Conservation (phyloP, 2,329 filamentous ascomycete genomes). For the Juglanconis sp. region DNA sequence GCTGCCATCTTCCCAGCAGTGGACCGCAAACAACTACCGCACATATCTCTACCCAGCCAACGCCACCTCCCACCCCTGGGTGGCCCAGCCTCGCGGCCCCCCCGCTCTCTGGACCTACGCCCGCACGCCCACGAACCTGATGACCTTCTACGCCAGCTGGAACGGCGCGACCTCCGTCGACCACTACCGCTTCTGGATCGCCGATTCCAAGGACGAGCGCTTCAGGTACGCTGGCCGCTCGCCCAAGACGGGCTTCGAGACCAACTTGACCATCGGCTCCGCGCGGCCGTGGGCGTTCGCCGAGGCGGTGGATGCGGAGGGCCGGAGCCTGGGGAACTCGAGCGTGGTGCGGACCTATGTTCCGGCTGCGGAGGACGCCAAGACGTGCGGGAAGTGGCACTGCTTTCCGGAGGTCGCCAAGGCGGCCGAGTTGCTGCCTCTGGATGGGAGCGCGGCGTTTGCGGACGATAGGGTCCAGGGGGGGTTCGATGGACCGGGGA, state of each 20-base stretch:
- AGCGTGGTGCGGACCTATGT: slow-evolving; percentile 11
- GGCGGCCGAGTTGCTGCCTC: not conserved
- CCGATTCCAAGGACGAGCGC: not conserved
- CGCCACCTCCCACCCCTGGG: not conserved
- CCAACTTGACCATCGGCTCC: slow-evolving; percentile 6
- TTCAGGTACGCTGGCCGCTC: slow-evolving; percentile 4
- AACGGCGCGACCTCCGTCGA: slow-evolving; percentile 11
- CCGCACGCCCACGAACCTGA: slow-evolving; percentile 3
- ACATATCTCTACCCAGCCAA: slow-evolving; percentile 2
- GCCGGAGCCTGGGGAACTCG: slow-evolving; percentile 5
- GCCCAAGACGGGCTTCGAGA: slow-evolving; percentile 10
- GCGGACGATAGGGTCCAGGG: not conserved
- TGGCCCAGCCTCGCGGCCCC: not conserved
- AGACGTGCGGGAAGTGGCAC: slow-evolving; percentile 3
- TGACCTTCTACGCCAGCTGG: slow-evolving; percentile 10
- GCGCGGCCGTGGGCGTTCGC: slow-evolving; percentile 8
- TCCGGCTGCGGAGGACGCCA: not conserved
- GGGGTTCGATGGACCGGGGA: not conserved
- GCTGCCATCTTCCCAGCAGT: not conserved
- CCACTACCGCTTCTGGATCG: slow-evolving; percentile 8
- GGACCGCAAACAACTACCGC: slow-evolving; percentile 10
- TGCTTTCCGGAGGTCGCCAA: not conserved
- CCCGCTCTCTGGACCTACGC: slow-evolving; percentile 12
- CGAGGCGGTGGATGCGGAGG: slow-evolving; percentile 8
- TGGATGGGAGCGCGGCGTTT: not conserved